Evolutionary conservation across 2,329 filamentous ascomycete species (phyloP).

Genomic region (Calonectria crousiana): DNA sequence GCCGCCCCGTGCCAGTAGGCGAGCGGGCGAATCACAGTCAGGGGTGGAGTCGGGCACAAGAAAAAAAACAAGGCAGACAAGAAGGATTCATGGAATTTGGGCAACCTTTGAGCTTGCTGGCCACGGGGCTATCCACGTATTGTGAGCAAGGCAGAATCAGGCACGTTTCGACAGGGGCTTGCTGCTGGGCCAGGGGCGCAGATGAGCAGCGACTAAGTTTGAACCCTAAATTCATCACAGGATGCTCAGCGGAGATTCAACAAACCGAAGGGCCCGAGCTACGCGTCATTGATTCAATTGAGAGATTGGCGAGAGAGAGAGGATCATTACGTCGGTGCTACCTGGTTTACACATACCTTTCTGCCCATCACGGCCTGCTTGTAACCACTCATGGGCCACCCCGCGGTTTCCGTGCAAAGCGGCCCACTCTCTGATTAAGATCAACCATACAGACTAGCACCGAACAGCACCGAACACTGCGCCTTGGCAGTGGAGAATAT

Average conservation of each 20-base stretch:
- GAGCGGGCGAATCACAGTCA: neutral
- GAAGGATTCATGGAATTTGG: neutral
- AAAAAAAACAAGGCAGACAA: neutral
- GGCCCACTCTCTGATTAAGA: neutral
- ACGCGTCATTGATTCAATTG: neutral
- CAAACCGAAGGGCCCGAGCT: neutral
- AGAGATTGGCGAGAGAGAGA: neutral
- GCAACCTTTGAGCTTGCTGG: neutral
- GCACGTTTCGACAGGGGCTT: neutral
- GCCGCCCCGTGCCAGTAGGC: neutral
- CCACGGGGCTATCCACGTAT: neutral
- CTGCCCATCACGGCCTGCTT: neutral
- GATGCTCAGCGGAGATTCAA: neutral
- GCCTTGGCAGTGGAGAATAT: constrained; percentile 4
- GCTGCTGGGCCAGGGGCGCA: neutral
- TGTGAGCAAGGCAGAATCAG: neutral
- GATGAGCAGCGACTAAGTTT: neutral
- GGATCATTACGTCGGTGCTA: neutral
- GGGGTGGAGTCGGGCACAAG: neutral
- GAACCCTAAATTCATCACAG: constrained; percentile 1
- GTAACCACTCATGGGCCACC: neutral
- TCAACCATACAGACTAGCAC: neutral
- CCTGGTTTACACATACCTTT: neutral
- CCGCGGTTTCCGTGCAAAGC: neutral
- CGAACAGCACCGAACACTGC: neutral